phyloP scores from a whole-genome alignment of 805 yeast genomes.

The Zygosaccharomyces bailii region DNA sequence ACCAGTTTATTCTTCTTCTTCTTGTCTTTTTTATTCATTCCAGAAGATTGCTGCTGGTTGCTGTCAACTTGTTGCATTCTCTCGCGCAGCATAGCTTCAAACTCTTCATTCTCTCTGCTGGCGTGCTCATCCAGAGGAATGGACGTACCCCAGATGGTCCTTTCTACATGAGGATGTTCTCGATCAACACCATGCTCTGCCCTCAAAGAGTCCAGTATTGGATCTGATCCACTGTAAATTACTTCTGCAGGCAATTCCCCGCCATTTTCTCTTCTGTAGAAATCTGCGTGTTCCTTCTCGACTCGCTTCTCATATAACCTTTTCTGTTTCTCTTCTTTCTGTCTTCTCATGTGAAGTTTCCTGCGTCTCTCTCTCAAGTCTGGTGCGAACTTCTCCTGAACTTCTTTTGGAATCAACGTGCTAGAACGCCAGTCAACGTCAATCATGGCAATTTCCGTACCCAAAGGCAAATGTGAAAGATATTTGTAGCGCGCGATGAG shows the following conservation, averaged over 20 bases:
- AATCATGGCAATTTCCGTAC: constrained; percentile 76
- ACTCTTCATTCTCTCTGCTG: constrained; percentile 44
- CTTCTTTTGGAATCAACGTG: constrained; percentile 42
- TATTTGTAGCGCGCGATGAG: constrained; percentile 61
- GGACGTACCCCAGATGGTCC: constrained; percentile 77
- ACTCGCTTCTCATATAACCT: constrained; percentile 53
- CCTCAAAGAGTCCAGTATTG: neutral
- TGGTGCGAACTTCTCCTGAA: constrained; percentile 45
- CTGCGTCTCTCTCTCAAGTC: constrained; percentile 59
- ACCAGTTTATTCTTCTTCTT: constrained; percentile 45
- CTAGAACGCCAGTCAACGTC: constrained; percentile 78
- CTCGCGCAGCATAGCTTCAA: constrained; percentile 48
- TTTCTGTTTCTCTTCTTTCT: constrained; percentile 59
- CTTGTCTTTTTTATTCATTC: constrained; percentile 35
- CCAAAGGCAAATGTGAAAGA: constrained; percentile 76
- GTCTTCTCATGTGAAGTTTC: constrained; percentile 45
- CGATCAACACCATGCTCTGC: constrained; percentile 10
- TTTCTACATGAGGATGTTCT: constrained; percentile 33
- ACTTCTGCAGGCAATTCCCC: constrained; percentile 22
- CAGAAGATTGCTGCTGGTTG: constrained; percentile 1
- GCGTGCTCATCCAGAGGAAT: constrained; percentile 36
- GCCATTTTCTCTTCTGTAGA: constrained; percentile 57
- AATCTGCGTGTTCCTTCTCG: constrained; percentile 55
- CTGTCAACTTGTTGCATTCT: constrained; percentile 47
- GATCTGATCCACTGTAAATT: constrained; percentile 6